phyloP scores from a whole-genome alignment of 176 grass and related monocot genomes.

The Juncus inflexus region DNA sequence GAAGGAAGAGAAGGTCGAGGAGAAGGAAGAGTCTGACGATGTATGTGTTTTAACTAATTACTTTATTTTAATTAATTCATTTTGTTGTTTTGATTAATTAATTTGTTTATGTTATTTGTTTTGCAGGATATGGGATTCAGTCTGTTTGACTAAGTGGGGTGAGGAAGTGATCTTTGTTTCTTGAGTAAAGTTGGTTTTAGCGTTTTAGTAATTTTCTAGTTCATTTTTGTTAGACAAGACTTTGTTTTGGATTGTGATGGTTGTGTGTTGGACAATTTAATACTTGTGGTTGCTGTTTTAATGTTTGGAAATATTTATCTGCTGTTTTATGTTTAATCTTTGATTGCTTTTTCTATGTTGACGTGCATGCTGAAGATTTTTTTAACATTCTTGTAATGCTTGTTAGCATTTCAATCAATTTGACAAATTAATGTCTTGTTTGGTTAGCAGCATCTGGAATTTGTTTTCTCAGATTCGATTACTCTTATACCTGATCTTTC shows the following conservation, averaged over 20 bases:
- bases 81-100: not conserved
- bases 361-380: too few species aligned
- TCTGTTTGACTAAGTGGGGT: slow-evolving; percentile 53
- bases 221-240: slow-evolving; percentile 21
- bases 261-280: slow-evolving; percentile 12
- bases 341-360: too few species aligned
- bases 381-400: too few species aligned
- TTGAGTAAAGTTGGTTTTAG: slow-evolving; percentile 3
- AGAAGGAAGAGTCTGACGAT: slow-evolving; percentile 88
- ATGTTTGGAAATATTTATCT: too few species aligned
- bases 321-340: too few species aligned
- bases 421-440: too few species aligned
- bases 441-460: too few species aligned
- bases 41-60: slow-evolving; percentile 29
- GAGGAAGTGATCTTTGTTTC: not conserved
- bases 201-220: slow-evolving; percentile 20
- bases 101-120: not conserved
- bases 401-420: too few species aligned
- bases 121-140: slow-evolving; percentile 90
- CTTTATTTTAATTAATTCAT: slow-evolving; percentile 7
- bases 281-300: not conserved
- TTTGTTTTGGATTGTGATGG: not conserved
- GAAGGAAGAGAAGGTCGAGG: slow-evolving; percentile 87
- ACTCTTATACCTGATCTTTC: too few species aligned
- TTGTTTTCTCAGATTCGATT: too few species aligned